These are phyloP conservation scores for Paramarasmius palmivorus DNA, from an alignment of 1,284 basidiomycete species.

Conservation along the genomic window DNA sequence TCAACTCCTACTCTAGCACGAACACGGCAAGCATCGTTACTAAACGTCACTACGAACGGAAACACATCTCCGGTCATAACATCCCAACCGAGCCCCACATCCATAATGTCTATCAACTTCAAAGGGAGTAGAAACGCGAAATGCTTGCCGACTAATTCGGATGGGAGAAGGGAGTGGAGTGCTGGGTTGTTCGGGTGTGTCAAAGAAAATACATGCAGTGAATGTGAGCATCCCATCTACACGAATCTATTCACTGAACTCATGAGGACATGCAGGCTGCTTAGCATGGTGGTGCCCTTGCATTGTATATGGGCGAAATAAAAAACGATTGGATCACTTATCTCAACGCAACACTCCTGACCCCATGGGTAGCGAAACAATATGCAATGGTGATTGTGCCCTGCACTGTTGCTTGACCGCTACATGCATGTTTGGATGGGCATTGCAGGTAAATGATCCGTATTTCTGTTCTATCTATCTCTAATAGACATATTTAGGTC, in stretches of 20 bases:
- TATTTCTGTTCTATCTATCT: too few relatives aligned
- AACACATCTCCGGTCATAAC: neutral
- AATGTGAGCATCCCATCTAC: neutral
- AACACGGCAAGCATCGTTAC: neutral
- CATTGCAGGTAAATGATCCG: slow-evolving; percentile 38
- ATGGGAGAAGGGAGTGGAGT: slow-evolving; percentile 12
- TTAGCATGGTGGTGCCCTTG: slow-evolving; percentile 35
- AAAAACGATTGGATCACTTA: slow-evolving; percentile 37
- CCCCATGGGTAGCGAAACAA: slow-evolving; percentile 22
- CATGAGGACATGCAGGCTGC: slow-evolving; percentile 17
- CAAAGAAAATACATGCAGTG: slow-evolving; percentile 6
- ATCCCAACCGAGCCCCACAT: neutral
- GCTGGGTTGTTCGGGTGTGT: slow-evolving; percentile 9
- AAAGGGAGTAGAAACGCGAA: slow-evolving; percentile 10
- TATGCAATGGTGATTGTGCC: slow-evolving; percentile 6
- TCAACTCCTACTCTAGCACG: neutral
- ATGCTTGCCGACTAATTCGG: neutral
- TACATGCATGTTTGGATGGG: slow-evolving; percentile 36
- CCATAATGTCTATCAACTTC: neutral
- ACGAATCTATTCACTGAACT: neutral
- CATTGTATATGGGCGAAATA: slow-evolving; percentile 37
- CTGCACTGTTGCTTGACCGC: slow-evolving; percentile 15
- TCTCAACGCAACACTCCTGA: slow-evolving; percentile 31
- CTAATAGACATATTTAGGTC: too few relatives aligned
- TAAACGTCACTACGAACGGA: neutral